These are phyloP conservation scores for Pythium apleroticum DNA, from an alignment of 352 stramenopile genomes.

Conservation along the genomic window DNA sequence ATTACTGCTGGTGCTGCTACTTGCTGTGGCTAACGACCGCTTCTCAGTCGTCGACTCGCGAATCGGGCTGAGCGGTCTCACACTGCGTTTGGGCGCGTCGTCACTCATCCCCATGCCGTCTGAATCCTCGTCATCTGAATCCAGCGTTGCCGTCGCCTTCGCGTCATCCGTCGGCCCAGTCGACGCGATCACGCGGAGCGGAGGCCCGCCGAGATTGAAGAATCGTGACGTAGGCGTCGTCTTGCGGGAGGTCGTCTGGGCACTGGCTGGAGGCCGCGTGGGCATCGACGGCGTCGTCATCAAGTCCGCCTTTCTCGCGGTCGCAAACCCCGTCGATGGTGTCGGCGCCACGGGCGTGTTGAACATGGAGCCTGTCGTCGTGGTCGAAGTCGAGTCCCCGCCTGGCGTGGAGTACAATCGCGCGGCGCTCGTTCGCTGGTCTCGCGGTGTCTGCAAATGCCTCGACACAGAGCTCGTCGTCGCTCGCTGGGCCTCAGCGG, in stretches of 20 bases:
- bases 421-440: constrained; percentile 20
- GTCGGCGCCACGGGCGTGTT: constrained; percentile 22
- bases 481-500: neutral
- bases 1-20: neutral
- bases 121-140: constrained; percentile 37
- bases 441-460: constrained; percentile 29
- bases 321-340: constrained; percentile 37
- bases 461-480: neutral
- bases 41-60: constrained; percentile 11
- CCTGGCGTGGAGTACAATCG: constrained; percentile 15
- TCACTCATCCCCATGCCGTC: constrained; percentile 31
- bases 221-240: constrained; percentile 36
- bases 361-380: constrained; percentile 9
- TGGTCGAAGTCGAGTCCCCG: constrained; percentile 1
- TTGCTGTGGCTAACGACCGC: neutral
- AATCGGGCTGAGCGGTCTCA: constrained; percentile 12
- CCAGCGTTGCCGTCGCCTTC: neutral
- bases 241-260: constrained; percentile 58
- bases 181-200: constrained; percentile 52
- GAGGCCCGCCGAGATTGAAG: constrained; percentile 45
- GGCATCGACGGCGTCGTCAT: constrained; percentile 50
- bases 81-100: constrained; percentile 1
- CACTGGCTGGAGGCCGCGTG: constrained; percentile 39
- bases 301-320: constrained; percentile 37
- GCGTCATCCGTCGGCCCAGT: constrained; percentile 18